Conservation (phyloP, 2,329 filamentous ascomycete genomes). For the Massarina eburnea region DNA sequence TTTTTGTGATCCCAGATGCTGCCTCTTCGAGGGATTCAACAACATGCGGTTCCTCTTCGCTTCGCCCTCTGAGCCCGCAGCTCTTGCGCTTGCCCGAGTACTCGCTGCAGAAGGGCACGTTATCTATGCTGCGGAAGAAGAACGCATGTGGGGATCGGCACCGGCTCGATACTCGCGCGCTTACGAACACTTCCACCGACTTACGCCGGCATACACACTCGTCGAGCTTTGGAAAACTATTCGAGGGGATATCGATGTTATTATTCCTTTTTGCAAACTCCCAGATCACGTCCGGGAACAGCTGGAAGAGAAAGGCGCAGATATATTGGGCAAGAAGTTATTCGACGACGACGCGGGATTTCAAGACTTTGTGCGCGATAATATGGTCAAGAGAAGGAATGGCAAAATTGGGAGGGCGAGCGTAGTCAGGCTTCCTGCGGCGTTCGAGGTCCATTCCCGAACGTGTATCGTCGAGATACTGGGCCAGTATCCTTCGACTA, state of each 20-base stretch:
- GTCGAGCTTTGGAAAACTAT: constrained; percentile 2
- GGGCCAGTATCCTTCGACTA: constrained; percentile 5
- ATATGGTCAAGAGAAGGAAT: constrained; percentile 1
- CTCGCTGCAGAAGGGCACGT: constrained; percentile 10
- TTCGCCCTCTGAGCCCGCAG: constrained; percentile 8
- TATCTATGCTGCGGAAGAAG: constrained; percentile 11
- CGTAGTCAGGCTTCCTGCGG: constrained; percentile 5
- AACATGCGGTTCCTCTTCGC: constrained; percentile 2
- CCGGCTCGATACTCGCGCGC: constrained; percentile 10
- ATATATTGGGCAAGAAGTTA: not conserved
- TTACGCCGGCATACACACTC: not conserved
- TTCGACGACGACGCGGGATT: constrained; percentile 5
- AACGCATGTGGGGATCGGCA: constrained; percentile 7
- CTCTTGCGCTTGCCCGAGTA: constrained; percentile 11
- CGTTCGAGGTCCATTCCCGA: constrained; percentile 7
- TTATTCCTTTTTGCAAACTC: constrained; percentile 7
- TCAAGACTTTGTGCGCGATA: constrained; percentile 8
- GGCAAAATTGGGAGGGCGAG: not conserved
- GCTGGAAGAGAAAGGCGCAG: not conserved
- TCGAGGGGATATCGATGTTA: constrained; percentile 4
- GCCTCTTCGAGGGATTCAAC: no score
- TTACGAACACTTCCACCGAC: constrained; percentile 7
- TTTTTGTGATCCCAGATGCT: no score
- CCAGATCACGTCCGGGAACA: not conserved
- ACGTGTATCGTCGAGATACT: constrained; percentile 7